Evolutionary conservation across 2,329 filamentous ascomycete genomes (phyloP).

Genomic region (Rhynchosporium graminicola): DNA sequence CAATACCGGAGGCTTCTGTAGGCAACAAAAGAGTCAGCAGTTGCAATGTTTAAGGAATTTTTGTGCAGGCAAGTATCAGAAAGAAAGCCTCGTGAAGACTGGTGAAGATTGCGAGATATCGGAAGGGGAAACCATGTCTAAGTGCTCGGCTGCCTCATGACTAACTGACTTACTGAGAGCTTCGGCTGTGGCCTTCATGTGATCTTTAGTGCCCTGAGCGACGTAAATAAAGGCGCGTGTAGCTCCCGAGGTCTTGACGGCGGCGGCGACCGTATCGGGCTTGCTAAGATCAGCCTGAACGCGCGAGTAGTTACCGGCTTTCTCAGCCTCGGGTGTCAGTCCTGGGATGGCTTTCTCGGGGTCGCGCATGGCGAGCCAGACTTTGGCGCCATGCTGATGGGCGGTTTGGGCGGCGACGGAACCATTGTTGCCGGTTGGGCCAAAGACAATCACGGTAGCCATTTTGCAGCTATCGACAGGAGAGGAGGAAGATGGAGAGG

Average conservation of each 20-base stretch:
- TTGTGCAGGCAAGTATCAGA: no score
- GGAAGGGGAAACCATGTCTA: no score
- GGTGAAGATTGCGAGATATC: no score
- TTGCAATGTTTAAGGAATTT: no score
- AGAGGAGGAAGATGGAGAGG: background rate
- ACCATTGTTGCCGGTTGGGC: constrained; percentile 50
- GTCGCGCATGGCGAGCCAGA: constrained; percentile 52
- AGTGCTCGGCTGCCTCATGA: no score
- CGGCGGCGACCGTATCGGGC: constrained; percentile 44
- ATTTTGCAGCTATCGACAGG: background rate
- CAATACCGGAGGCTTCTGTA: constrained; percentile 44
- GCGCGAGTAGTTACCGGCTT: constrained; percentile 40
- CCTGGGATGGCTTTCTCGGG: constrained; percentile 45
- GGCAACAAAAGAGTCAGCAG: no score
- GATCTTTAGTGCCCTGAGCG: constrained; percentile 39
- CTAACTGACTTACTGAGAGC: constrained; percentile 42
- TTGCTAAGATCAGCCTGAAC: constrained; percentile 49
- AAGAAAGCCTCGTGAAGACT: no score
- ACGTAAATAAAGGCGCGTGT: constrained; percentile 52
- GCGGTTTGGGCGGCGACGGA: constrained; percentile 45
- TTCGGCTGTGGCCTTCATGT: constrained; percentile 45
- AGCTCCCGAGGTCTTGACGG: constrained; percentile 46
- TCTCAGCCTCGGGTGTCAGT: constrained; percentile 34
- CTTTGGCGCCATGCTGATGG: constrained; percentile 45
- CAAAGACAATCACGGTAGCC: constrained; percentile 47